phyloP scores from a whole-genome alignment of 441 rosid genomes.

The Metrosideros polymorpha region DNA sequence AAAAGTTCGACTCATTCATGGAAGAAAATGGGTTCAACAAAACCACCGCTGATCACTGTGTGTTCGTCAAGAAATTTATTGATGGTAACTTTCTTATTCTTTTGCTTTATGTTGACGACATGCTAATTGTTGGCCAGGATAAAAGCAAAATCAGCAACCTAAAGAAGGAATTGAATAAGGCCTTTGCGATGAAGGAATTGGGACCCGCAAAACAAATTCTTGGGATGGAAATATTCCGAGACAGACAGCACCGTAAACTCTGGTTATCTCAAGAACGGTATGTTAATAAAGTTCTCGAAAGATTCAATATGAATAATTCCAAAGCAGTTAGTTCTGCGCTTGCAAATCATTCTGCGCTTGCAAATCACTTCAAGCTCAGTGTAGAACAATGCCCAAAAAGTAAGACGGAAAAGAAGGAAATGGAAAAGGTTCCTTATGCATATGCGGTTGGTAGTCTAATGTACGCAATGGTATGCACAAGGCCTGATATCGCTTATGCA shows the following conservation, averaged over 20 bases:
- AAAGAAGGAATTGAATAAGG: background rate
- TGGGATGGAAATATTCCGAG: too few relatives aligned
- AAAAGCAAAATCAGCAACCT: background rate
- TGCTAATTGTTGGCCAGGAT: background rate
- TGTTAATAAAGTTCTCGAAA: background rate
- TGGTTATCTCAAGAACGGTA: background rate
- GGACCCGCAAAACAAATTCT: background rate
- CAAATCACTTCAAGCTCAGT: background rate
- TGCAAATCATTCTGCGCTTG: background rate
- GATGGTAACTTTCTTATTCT: background rate
- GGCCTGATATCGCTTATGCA: background rate
- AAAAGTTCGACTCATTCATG: too few relatives aligned
- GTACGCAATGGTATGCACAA: background rate
- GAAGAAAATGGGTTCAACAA: background rate
- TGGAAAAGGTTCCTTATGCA: background rate
- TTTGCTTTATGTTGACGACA: background rate
- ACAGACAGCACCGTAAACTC: background rate
- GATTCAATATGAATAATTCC: background rate
- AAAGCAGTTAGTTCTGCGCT: background rate
- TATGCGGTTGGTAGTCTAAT: background rate
- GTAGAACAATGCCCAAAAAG: background rate
- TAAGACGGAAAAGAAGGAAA: background rate
- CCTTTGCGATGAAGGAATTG: background rate
- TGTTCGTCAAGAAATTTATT: background rate
- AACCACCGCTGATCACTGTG: background rate